Percentiles rank a stretch among this genome's conserved stretches.
Evolutionary conservation across 768 basidiomycete species (phyloP).

Genomic region (Pisolithus sp.): DNA sequence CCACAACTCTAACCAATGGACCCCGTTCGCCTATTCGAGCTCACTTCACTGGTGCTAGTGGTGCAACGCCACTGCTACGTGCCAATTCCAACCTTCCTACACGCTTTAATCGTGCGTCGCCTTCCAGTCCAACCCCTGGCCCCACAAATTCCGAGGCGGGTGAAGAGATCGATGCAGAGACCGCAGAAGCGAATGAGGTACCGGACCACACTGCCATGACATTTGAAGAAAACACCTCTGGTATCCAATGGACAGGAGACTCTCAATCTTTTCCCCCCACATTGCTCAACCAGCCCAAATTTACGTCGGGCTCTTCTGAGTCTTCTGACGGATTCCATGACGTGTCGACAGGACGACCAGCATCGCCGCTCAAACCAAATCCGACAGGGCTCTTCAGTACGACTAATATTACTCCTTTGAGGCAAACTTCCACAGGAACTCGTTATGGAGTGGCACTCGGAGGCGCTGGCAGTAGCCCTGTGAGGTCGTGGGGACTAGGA

Average conservation of each 20-base stretch:
- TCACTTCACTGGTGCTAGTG: constrained; percentile 20
- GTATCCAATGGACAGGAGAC: constrained; percentile 39
- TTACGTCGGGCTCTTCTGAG: constrained; percentile 6
- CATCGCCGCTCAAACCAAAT: constrained; percentile 17
- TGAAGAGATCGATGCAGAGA: constrained; percentile 21
- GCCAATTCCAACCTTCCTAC: constrained; percentile 39
- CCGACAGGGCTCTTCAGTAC: constrained; percentile 14
- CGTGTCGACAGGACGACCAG: constrained; percentile 14
- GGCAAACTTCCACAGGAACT: constrained; percentile 51
- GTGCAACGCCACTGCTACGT: constrained; percentile 27
- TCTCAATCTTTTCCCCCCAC: constrained; percentile 51
- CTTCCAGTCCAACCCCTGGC: constrained; percentile 10
- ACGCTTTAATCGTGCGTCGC: constrained; percentile 21
- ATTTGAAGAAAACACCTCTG: constrained; percentile 31
- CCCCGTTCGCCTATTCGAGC: constrained; percentile 23
- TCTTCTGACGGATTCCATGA: constrained; percentile 1
- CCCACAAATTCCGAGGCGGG: constrained; percentile 1
- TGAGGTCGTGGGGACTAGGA: constrained; percentile 44
- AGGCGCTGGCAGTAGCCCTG: constrained; percentile 35
- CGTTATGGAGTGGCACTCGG: constrained; percentile 57
- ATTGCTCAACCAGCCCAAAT: constrained; percentile 37
- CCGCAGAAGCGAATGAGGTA: constrained; percentile 19
- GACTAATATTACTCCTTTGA: constrained; percentile 24
- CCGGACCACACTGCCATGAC: constrained; percentile 17
- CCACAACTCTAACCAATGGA: constrained; percentile 7